phyloP scores from a whole-genome alignment of 2,329 filamentous ascomycete species.

The Purpureocillium lavendulum region DNA sequence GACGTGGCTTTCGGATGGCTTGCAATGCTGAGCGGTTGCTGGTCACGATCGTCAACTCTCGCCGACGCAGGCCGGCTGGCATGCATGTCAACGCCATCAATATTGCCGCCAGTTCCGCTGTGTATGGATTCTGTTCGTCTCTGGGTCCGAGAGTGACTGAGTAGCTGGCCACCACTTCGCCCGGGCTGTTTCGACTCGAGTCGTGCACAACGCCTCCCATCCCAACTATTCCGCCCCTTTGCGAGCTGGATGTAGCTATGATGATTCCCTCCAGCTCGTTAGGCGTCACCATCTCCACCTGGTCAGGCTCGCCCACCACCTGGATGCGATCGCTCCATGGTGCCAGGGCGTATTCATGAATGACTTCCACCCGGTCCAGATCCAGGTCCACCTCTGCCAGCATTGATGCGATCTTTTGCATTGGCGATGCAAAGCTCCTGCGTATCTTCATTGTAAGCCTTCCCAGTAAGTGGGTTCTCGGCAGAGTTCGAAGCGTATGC shows the following conservation, averaged over 20 bases:
- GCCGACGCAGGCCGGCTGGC: slow-evolving; percentile 1
- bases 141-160: slow-evolving; percentile 4
- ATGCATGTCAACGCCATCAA: slow-evolving; percentile 5
- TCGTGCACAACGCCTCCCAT: slow-evolving; percentile 2
- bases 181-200: not conserved
- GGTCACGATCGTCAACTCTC: slow-evolving; percentile 2
- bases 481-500: not conserved
- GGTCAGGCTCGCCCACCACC: not conserved
- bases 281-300: not conserved
- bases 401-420: not conserved
- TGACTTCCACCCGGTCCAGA: not conserved
- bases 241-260: slow-evolving; percentile 1
- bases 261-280: slow-evolving; percentile 1
- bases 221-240: slow-evolving; percentile 2
- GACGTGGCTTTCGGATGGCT: slow-evolving; percentile 4
- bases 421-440: not conserved
- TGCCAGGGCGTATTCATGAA: not conserved
- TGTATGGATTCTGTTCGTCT: slow-evolving; percentile 10
- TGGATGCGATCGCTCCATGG: not conserved
- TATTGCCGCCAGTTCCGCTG: slow-evolving; percentile 6
- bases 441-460: not conserved
- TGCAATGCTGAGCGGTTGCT: slow-evolving; percentile 6
- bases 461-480: not conserved
- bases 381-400: not conserved
- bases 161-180: slow-evolving; percentile 5